phyloP scores from a whole-genome alignment of 106 monocot species.

The Dendrobium huoshanense region DNA sequence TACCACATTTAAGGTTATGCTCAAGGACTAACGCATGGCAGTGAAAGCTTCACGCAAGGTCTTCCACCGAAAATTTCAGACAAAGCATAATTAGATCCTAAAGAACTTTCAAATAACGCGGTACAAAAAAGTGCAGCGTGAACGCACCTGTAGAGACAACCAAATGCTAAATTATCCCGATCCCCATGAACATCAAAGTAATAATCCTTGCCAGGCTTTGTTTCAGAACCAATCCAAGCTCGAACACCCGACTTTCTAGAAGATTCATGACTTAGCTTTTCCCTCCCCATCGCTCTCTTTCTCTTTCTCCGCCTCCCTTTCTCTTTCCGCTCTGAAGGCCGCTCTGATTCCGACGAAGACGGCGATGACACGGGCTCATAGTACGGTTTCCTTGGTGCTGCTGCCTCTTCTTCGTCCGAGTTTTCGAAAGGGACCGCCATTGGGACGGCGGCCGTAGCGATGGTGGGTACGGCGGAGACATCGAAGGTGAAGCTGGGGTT shows the following conservation, averaged over 20 bases:
- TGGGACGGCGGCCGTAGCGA: slow-evolving; percentile 1
- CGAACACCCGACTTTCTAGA: slow-evolving; percentile 57
- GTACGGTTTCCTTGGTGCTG: slow-evolving; percentile 3
- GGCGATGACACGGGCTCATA: slow-evolving; percentile 47
- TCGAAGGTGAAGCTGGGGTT: slow-evolving; percentile 73
- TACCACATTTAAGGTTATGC: too few relatives aligned
- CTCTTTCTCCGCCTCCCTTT: slow-evolving; percentile 34
- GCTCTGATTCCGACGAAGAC: slow-evolving; percentile 25
- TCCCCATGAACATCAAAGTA: slow-evolving; percentile 75
- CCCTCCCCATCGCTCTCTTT: slow-evolving; percentile 19
- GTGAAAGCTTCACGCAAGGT: not conserved
- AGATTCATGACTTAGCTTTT: slow-evolving; percentile 2
- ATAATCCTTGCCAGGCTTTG: slow-evolving; percentile 56
- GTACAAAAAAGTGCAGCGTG: not conserved
- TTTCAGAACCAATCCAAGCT: slow-evolving; percentile 37
- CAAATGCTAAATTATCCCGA: slow-evolving; percentile 78
- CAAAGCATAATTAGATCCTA: not conserved
- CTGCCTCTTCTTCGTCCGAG: slow-evolving; percentile 19
- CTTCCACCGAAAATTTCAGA: not conserved
- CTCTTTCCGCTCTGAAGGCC: slow-evolving; percentile 23
- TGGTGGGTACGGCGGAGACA: slow-evolving; percentile 26
- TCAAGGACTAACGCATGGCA: not conserved
- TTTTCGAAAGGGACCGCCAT: not conserved
- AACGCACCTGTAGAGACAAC: slow-evolving; percentile 71
- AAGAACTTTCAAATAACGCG: not conserved